Percentiles rank a stretch among this genome's conserved stretches.
Evolutionary conservation across 1,284 basidiomycete species (phyloP).

Genomic region (Apiotrichum sp.): DNA sequence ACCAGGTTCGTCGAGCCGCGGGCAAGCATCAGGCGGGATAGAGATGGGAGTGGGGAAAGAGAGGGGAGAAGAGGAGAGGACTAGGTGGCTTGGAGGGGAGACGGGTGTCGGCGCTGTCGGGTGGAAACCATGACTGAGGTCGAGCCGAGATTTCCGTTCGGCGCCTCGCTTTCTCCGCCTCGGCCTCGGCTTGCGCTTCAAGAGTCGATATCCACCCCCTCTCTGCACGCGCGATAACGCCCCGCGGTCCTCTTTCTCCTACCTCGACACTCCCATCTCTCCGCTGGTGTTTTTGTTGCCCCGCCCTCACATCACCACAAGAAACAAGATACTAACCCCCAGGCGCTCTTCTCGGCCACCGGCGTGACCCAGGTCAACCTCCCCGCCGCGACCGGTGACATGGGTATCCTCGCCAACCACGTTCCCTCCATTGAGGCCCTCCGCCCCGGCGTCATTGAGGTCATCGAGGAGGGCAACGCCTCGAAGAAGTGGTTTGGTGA

Average conservation of each 20-base stretch:
- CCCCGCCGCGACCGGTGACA: constrained; percentile 88
- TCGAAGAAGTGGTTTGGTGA: constrained; percentile 92
- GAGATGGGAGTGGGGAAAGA: background rate
- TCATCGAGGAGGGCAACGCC: constrained; percentile 67
- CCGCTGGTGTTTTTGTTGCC: too few species aligned
- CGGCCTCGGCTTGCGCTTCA: too few species aligned
- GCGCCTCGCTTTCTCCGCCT: too few species aligned
- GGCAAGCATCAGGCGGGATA: background rate
- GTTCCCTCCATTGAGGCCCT: constrained; percentile 89
- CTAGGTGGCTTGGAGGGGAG: too few species aligned
- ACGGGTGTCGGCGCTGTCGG: too few species aligned
- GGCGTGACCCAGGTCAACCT: constrained; percentile 93
- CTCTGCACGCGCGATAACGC: too few species aligned
- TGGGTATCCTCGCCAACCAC: constrained; percentile 97
- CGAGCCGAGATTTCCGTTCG: too few species aligned
- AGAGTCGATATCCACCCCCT: too few species aligned
- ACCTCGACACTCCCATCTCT: too few species aligned
- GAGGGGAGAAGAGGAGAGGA: too few species aligned
- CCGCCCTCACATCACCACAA: background rate
- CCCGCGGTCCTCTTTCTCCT: too few species aligned
- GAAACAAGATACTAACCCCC: constrained; percentile 13
- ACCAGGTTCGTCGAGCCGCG: constrained; percentile 62
- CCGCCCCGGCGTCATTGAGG: constrained; percentile 85
- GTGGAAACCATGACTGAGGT: too few species aligned
- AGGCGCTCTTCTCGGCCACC: constrained; percentile 79